Evolutionary conservation across 1,284 basidiomycete species (phyloP), one percentile per base, ranked within the genome.

Genomic region (Puccinia hordei): DNA sequence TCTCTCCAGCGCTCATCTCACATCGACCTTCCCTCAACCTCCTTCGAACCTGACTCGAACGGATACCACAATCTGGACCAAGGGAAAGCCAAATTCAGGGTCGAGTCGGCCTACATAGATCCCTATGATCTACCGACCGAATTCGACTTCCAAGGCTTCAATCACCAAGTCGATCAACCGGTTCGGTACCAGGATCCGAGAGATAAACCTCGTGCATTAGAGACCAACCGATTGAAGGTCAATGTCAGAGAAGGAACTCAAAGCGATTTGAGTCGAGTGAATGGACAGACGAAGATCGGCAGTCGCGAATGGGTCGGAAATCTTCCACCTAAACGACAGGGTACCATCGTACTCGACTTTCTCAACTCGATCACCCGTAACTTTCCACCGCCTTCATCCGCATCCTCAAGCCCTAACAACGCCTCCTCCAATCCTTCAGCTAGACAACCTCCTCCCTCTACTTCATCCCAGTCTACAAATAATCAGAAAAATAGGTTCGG

Each of bases 41-140:
- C 69, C 13, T 81, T 81, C 53, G 79, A 81, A 30, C 72, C 79
- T 22, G 79, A 81, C 30, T 6, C 46, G 9, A 81, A 74, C 49
- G 79, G 79, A n/a, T 81, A 66, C 55, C 79, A 81, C 35, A 81
- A 81, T 33, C 44, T 74, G 22, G 63, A 81, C 27, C 79, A 81
- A 55, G 79, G 79, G 33, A 81, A 81, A 66, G 79, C 72, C 12
- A 44, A 59, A 4, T 81, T 81, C 41, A 61, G 79, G 53, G 46
- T 81, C 46, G 79, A 81, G 46, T 74, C 72, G 22, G 79, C 79
- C 24, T 19, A n/a, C 5, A 74, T 81, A 8, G 79, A 81, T 53
- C 79, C 79, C 12, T 81, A 74, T 51, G 61, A 81, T 33, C 27
- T 81, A 38, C 79, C 79, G 5, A 41, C 9, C 30, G 44, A 55